Base-by-base conservation (phyloP, 2,329 filamentous ascomycete species). In the Graphilbum sp. region DNA sequence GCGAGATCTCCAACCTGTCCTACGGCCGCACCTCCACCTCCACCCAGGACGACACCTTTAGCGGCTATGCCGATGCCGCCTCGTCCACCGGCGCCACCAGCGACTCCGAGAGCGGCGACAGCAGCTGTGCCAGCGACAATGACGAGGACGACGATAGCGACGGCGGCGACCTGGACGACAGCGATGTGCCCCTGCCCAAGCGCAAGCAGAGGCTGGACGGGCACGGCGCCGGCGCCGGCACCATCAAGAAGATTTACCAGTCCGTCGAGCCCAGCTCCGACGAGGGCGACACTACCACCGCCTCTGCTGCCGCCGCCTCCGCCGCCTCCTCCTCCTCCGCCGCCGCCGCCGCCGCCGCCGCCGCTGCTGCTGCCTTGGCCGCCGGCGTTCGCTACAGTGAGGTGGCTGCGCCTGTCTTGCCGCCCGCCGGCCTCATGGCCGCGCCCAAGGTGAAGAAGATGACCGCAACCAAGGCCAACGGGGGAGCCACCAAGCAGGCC, bases 21-120 rank as follows among this genome's bases (percentile, higher is more conserved):
- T 84, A 94, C 51, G 87, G 86, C 39, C 81, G 88, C 47, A 93
- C 85, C 3, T 95, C 88, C 9, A 85, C 86, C 7, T 95, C 88
- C 1, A 95, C 88, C 6, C 65, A 90, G 40, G 88, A 96, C 51
- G 88, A 96, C 57, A 87, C 84, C 2, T 82, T 95, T 46, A 95
- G 88, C 55, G 87, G 87, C 35, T 78, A 76, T 50, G 87, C 87
- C 31, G 88, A 95, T 54, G 75, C 72, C 35, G 75, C 82, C 35
- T 92, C 85, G 3, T 92, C 84, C 3, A 85, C 82, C 33, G 83
- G 83, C 38, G 85, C 83, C 39, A 90, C 82, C 35, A 87, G 81
- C 48, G 81, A 90, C 41, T 72, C 69, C 40, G 82, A 84, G 29
- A 76, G 72, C 42, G 75, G 77, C 25, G 72, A 74, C 50, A 76